These are phyloP conservation scores for Botrytis pseudocinerea DNA, from an alignment of 2,329 filamentous ascomycete species.

Conservation along the genomic window DNA sequence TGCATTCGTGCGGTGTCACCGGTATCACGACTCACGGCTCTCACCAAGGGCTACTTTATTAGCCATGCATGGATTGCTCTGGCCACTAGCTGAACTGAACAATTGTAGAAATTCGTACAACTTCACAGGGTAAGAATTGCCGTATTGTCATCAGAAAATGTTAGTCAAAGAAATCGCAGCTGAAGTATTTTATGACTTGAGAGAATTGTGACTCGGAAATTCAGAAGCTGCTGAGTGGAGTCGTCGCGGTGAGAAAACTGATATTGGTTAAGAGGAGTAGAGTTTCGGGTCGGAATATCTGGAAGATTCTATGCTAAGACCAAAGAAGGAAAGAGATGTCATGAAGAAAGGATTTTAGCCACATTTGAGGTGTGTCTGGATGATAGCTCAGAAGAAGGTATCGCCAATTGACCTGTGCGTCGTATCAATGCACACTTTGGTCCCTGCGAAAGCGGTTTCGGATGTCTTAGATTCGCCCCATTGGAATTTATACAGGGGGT, in stretches of 20 bases:
- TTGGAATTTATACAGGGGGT: background rate
- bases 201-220: background rate
- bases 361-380: background rate
- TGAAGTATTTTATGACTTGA: background rate
- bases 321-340: background rate
- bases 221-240: background rate
- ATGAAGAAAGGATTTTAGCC: background rate
- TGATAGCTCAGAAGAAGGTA: background rate
- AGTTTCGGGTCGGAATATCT: constrained; percentile 11
- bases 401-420: background rate
- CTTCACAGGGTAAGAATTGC: background rate
- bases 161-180: constrained; percentile 6
- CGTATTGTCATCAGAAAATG: background rate
- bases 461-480: constrained; percentile 7
- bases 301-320: background rate
- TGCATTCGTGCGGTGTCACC: constrained; percentile 10
- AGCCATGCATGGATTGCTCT: background rate
- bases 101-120: background rate
- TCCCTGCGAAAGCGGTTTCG: constrained; percentile 8
- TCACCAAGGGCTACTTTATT: background rate
- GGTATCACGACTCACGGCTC: background rate
- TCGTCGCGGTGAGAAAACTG: constrained; percentile 13
- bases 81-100: background rate
- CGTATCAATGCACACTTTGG: background rate
- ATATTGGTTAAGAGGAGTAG: background rate